A percentile compares a stretch with the other conserved stretches of the same genome.
These are phyloP conservation scores for Nepenthes alata DNA, from an alignment of 179 eudicot species.

Conservation along the genomic window DNA sequence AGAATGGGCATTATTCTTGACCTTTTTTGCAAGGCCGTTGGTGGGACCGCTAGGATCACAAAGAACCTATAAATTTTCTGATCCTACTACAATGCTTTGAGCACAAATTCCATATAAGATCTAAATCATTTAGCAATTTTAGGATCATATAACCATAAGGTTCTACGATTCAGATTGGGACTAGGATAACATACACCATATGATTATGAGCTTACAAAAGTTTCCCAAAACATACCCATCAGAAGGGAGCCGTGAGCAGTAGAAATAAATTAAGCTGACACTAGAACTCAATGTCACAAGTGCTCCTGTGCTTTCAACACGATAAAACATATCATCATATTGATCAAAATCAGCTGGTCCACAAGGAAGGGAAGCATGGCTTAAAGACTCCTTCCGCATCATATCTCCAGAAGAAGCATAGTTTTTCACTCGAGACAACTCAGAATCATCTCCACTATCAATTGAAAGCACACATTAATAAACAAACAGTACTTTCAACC, in stretches of 20 bases:
- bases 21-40: too few species aligned
- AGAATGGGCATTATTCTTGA: too few species aligned
- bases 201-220: background rate
- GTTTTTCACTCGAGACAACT: constrained; percentile 30
- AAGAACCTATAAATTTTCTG: too few species aligned
- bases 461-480: constrained; percentile 4
- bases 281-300: constrained; percentile 62
- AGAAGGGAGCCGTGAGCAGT: constrained; percentile 84
- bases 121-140: too few species aligned
- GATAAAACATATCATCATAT: constrained; percentile 34
- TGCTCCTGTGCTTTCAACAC: constrained; percentile 81
- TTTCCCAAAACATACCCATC: constrained; percentile 54
- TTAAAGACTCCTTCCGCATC: constrained; percentile 63
- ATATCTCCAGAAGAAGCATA: constrained; percentile 52
- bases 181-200: background rate
- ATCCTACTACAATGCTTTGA: too few species aligned
- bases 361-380: constrained; percentile 67
- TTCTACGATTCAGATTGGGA: too few species aligned
- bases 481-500: background rate
- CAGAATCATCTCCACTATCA: constrained; percentile 47
- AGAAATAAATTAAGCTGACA: constrained; percentile 54
- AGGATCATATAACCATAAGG: too few species aligned
- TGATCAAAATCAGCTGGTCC: constrained; percentile 35
- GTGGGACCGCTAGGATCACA: too few species aligned
- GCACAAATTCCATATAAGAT: too few species aligned